These are phyloP conservation scores for Meyerozyma athensensis DNA, from an alignment of 1,139 yeast species.

Conservation along the genomic window DNA sequence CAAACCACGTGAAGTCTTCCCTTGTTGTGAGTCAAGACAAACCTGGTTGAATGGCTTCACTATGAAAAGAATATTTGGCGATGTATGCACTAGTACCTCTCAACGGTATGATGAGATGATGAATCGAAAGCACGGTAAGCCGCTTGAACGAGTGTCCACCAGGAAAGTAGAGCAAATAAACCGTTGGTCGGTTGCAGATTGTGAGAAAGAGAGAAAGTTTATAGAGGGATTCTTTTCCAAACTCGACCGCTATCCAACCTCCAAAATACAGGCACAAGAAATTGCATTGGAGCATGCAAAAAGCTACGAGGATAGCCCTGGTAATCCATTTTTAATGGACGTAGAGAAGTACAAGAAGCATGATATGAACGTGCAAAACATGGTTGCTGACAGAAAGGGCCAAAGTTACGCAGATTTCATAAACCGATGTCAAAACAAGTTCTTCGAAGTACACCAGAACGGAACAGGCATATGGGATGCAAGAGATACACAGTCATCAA, in stretches of 20 bases:
- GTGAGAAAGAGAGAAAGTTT: conserved; percentile 20
- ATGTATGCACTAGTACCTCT: conserved; percentile 25
- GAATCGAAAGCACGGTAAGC: conserved; percentile 18
- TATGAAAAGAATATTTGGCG: conserved; percentile 43
- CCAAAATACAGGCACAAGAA: conserved; percentile 1
- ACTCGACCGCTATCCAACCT: no score
- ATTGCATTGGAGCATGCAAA: conserved; percentile 14
- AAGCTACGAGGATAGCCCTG: background rate
- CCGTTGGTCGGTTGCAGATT: conserved; percentile 33
- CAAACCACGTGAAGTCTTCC: conserved; percentile 42
- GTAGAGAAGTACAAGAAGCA: conserved; percentile 5
- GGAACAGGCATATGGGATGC: conserved; percentile 5
- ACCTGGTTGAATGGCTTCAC: conserved; percentile 41
- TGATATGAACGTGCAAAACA: conserved; percentile 20
- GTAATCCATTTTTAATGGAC: background rate
- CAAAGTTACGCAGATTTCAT: conserved; percentile 18
- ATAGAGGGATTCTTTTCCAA: conserved; percentile 5
- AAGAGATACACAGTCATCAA: conserved; percentile 1
- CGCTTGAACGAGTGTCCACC: conserved; percentile 11
- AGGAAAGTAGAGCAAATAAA: conserved; percentile 24
- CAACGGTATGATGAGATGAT: conserved; percentile 25
- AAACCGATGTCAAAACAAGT: conserved; percentile 16
- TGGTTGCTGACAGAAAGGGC: conserved; percentile 25
- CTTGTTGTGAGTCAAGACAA: conserved; percentile 31
- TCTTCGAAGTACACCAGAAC: conserved; percentile 10